Base-by-base conservation (phyloP, 2,329 filamentous ascomycete species). In the Helminthosporium solani region DNA sequence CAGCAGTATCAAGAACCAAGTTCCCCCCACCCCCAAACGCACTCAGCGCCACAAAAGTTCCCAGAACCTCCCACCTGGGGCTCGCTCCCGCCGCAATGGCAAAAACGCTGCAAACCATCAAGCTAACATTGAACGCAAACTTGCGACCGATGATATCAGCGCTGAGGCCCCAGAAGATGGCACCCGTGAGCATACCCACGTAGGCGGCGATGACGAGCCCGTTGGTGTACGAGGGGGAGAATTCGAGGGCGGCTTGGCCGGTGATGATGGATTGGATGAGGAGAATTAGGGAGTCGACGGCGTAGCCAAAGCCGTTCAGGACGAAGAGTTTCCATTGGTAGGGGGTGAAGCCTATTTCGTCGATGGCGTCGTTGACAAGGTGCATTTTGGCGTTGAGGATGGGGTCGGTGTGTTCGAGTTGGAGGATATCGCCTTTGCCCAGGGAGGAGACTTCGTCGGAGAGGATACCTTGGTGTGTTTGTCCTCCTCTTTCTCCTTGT, bases 91-190 rank as follows among this genome's bases (percentile, higher is more conserved):
- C 85, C 1, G 86, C 71, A 43, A 87, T 80, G 23, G 78, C 78
- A 39, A 84, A 83, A 5, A 81, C 63, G 3, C 81, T 79, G 58
- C 79, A 84, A 46, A 87, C 73, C 56, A 87, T 77, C 9, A 88
- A 73, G 2, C 81, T 83, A 18, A 81, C 70, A 57, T 88, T 88
- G 71, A 88, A 89, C 4, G 85, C 85, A 53, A 80, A 81, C 51
- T 80, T 79, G 34, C 85, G 76, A 5, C 85, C 85, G 49, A 88
- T 83, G 27, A 88, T 76, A 58, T 88, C 85, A 18, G 83, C 84
- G 2, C 76, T 76, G 23, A 86, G 67, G 18, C 85, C 85, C 84
- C 85, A 88, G 68, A 87, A 87, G 20, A 87, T 62, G 14, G 82
- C 83, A 1, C 83, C 41, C 77, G 72, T 72, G 77, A 76, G 47